phyloP scores from a whole-genome alignment of 192 early-diverging fungal species.

The Podila horticola region DNA sequence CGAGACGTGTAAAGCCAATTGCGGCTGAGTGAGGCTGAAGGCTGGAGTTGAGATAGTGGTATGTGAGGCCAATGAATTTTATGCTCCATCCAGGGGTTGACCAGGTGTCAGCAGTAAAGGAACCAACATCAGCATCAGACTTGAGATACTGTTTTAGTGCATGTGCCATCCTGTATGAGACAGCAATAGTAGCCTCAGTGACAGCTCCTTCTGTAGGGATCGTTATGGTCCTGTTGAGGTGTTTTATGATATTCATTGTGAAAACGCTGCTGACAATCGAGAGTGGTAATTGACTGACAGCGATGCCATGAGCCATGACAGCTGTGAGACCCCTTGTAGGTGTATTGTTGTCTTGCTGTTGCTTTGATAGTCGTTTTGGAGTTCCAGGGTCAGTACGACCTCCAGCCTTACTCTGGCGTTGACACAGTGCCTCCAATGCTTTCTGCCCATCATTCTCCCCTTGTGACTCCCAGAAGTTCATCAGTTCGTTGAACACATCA shows the following conservation, averaged over 20 bases:
- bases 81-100: not conserved
- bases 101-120: constrained; percentile 1
- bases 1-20: no score
- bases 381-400: not conserved
- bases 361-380: not conserved
- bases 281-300: not conserved
- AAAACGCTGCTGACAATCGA: not conserved
- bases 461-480: not conserved
- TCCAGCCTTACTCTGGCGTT: not conserved
- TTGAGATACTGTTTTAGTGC: constrained; percentile 2
- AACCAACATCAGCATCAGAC: not conserved
- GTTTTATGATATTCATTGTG: not conserved
- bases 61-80: no score
- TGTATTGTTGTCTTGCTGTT: not conserved
- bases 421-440: not conserved
- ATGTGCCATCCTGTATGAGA: not conserved
- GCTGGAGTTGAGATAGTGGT: no score
- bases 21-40: no score
- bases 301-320: not conserved
- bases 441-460: not conserved
- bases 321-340: not conserved
- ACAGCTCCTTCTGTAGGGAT: not conserved
- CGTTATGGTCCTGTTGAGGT: not conserved
- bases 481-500: not conserved
- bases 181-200: not conserved